A percentile compares a stretch with the other conserved stretches of the same genome.
Conservation (phyloP, 1,284 basidiomycete genomes). For the Tilletia walkeri region DNA sequence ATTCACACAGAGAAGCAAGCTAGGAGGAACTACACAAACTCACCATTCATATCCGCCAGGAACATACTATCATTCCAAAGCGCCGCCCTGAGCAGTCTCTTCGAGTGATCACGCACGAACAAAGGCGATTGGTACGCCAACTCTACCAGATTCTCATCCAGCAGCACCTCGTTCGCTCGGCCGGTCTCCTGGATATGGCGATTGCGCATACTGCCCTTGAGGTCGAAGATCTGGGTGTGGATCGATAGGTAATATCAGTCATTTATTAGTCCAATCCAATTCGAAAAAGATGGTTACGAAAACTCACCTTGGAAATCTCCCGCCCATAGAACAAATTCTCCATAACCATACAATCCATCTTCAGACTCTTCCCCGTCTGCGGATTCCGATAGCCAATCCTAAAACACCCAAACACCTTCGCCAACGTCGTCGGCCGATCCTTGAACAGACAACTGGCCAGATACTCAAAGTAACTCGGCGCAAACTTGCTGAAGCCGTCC, state of each 20-base stretch:
- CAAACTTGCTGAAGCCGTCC: constrained; percentile 93
- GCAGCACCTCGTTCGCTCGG: constrained; percentile 78
- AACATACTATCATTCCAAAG: constrained; percentile 82
- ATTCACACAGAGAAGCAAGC: no score
- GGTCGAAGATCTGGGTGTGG: constrained; percentile 42
- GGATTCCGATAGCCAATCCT: constrained; percentile 88
- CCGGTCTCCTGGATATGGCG: constrained; percentile 80
- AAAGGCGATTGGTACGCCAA: constrained; percentile 67
- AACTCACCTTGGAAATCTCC: constrained; percentile 67
- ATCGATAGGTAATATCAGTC: neutral
- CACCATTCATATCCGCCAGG: constrained; percentile 85
- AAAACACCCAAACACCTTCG: constrained; percentile 97
- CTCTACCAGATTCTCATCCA: constrained; percentile 88
- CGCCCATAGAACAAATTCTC: constrained; percentile 93
- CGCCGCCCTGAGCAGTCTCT: constrained; percentile 83
- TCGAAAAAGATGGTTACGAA: constrained; percentile 48
- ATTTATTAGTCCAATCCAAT: neutral
- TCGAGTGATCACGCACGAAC: constrained; percentile 91
- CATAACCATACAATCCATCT: constrained; percentile 96
- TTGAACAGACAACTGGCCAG: constrained; percentile 65
- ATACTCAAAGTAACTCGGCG: constrained; percentile 95
- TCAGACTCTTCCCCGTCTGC: constrained; percentile 72
- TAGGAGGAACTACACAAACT: neutral
- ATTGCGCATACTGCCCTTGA: constrained; percentile 52
- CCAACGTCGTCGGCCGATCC: constrained; percentile 85